Evolutionary conservation across 306 rosid species (phyloP), one percentile per base, ranked within the genome.

Genomic region (Medicago truncatula): DNA sequence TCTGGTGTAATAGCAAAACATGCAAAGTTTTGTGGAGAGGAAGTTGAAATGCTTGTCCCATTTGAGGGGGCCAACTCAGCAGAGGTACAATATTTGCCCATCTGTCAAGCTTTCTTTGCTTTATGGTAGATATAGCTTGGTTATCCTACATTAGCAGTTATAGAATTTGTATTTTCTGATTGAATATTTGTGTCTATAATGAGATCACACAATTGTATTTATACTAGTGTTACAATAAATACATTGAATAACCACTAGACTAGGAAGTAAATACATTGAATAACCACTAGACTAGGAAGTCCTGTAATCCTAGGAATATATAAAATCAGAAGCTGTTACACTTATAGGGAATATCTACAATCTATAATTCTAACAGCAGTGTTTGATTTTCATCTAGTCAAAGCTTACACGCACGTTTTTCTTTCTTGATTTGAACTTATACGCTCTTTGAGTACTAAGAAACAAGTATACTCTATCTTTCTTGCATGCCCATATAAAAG

Each of bases 1-100:
- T 92, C 96, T 80, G 85, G 87, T 57, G 92, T 92, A 62, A 88
- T 90, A 66, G 98, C 97, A 23, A 90, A 87, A 75, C 97, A 86
- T 38, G 89, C 87, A 4, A 77, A 59, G 74, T 66, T 79, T 63
- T 89, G 97, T 53, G 99, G 97, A 65, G 84, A 83, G 65, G 99
- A 96, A 79, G 87, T 92, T 73, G 98, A 96, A 84, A 84, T 96
- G 86, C 87, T 88, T 61, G 92, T 96, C 85, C 99, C 99, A 62
- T 96, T 96, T 83, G 99, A 96, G 90, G 96, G 92, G 66, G 76
- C 66, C 60, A 76, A 75, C 74, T 87, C 87, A 9, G 96, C 89
- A 39, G 99, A 96, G 98, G 99, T 96, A 90, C 61, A 44, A 40
- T 79, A 40, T 76, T 61, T 50, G 9, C 57, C 36, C 59, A 16